Percentiles rank a stretch among this genome's conserved stretches.
Evolutionary conservation across 2,329 filamentous ascomycete species (phyloP).

Genomic region (Trichothecium sympodiale): DNA sequence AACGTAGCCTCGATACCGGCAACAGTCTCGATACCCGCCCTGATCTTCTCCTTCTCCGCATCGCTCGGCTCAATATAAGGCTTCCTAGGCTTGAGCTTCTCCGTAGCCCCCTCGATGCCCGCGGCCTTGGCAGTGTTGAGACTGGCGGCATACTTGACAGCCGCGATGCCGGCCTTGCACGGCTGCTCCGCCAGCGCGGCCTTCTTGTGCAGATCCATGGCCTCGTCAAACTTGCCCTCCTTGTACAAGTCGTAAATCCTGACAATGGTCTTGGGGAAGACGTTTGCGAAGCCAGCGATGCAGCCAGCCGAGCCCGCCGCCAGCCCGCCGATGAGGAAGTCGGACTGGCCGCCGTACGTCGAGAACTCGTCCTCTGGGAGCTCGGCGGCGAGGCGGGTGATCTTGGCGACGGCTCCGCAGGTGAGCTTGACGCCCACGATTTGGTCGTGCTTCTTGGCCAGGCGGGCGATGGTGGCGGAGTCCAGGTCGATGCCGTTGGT

Average conservation of each 20-base stretch:
- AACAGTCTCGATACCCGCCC: conserved; percentile 26
- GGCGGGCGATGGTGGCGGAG: conserved; percentile 50
- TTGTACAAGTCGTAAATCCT: conserved; percentile 51
- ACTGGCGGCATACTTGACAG: conserved; percentile 57
- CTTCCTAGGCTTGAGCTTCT: conserved; percentile 45
- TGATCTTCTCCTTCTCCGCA: conserved; percentile 30
- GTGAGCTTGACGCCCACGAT: conserved; percentile 57
- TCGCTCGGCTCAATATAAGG: conserved; percentile 45
- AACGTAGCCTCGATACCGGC: conserved; percentile 29
- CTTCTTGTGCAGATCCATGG: conserved; percentile 46
- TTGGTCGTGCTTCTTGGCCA: conserved; percentile 26
- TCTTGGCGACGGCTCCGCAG: conserved; percentile 51
- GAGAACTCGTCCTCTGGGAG: conserved; percentile 16
- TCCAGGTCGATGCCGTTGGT: conserved; percentile 59
- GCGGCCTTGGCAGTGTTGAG: conserved; percentile 47
- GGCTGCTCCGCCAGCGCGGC: conserved; percentile 55
- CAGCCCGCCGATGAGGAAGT: conserved; percentile 55
- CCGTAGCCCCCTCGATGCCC: conserved; percentile 47
- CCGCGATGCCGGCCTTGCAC: conserved; percentile 55
- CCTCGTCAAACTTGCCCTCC: conserved; percentile 45
- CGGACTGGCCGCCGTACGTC: conserved; percentile 61
- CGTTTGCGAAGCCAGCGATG: conserved; percentile 52
- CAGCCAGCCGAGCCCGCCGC: conserved; percentile 47
- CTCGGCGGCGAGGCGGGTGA: conserved; percentile 38
- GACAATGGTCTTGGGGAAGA: conserved; percentile 46